Conservation (phyloP, 306 rosid species). For the Psophocarpus tetragonolobus region DNA sequence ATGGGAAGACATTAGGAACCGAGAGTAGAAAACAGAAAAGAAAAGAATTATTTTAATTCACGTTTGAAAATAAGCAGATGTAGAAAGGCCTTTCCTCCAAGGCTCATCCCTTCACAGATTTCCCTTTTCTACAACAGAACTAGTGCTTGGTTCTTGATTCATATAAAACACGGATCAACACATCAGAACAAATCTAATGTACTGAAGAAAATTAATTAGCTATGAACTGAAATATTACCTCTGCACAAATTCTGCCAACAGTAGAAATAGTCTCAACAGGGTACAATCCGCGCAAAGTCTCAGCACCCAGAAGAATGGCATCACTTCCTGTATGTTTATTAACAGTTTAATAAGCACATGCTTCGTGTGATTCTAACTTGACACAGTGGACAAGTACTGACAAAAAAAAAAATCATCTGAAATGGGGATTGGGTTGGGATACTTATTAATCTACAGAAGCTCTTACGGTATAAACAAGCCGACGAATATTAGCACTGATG, state of each 20-base stretch:
- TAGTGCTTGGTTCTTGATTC: not conserved
- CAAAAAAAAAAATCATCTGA: not conserved
- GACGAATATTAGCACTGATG: not conserved
- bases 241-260: conserved; percentile 91
- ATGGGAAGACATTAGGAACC: not conserved
- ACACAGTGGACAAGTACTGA: not conserved
- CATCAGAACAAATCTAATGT: conserved; percentile 1
- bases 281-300: conserved; percentile 94
- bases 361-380: conserved; percentile 19
- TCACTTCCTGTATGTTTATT: conserved; percentile 76
- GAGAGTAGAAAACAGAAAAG: not conserved
- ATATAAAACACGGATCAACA: conserved; percentile 24
- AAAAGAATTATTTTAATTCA: not conserved
- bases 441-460: not conserved
- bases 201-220: conserved; percentile 8
- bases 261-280: conserved; percentile 95
- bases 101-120: not conserved
- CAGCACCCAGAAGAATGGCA: conserved; percentile 97
- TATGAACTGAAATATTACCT: conserved; percentile 51
- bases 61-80: not conserved
- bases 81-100: too few relatives aligned
- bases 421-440: not conserved
- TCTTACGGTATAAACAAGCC: not conserved
- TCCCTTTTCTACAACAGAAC: not conserved
- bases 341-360: conserved; percentile 25